Percentiles rank a stretch among this genome's conserved stretches.
These are phyloP conservation scores for Actinomortierella ambigua DNA, from an alignment of 371 early-diverging fungal genomes.

Conservation along the genomic window DNA sequence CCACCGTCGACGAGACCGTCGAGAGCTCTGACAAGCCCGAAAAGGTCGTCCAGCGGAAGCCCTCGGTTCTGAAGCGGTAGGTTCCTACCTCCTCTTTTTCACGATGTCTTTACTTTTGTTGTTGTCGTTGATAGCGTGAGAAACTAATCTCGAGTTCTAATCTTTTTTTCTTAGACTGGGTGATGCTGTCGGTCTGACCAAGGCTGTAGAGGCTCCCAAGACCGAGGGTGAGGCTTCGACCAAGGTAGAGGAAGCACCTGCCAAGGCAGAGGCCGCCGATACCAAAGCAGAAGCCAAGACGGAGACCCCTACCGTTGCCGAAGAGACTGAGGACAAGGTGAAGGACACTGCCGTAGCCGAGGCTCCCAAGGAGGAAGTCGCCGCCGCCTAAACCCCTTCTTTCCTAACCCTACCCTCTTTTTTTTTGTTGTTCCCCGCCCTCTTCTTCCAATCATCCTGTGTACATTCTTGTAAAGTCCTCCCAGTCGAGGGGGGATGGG, in stretches of 20 bases:
- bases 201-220: conserved; percentile 12
- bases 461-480: too few species aligned
- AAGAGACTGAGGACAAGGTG: not conserved
- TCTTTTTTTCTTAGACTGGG: conserved; percentile 4
- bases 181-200: not conserved
- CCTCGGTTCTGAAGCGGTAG: conserved; percentile 40
- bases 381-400: too few species aligned
- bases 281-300: not conserved
- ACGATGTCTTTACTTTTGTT: not conserved
- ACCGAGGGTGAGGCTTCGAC: conserved; percentile 12
- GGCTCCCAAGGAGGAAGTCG: too few species aligned
- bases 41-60: conserved; percentile 32
- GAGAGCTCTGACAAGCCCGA: conserved; percentile 22
- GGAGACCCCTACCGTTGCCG: not conserved
- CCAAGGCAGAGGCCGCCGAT: not conserved
- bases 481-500: too few species aligned
- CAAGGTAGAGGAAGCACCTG: conserved; percentile 15
- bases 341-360: too few species aligned
- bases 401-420: too few species aligned
- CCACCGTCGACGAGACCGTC: conserved; percentile 38
- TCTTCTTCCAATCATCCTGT: too few species aligned
- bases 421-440: too few species aligned
- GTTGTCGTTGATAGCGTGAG: conserved; percentile 27
- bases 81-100: not conserved
- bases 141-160: not conserved